A percentile compares a stretch with the other conserved stretches of the same genome.
Conservation (phyloP, 768 basidiomycete genomes). For the Suillus decipiens region DNA sequence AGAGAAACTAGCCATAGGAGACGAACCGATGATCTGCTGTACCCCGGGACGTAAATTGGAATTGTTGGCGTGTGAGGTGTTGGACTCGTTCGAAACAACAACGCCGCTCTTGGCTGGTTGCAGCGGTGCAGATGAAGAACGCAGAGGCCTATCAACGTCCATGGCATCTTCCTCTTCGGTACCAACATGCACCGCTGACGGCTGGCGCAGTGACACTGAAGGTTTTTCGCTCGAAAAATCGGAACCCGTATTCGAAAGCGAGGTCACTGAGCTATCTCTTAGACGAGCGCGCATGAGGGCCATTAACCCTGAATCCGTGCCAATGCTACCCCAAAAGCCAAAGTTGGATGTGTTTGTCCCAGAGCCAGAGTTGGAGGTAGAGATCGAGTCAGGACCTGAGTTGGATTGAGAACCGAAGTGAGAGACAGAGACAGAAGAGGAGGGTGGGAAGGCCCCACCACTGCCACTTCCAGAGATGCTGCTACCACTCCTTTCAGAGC, state of each 20-base stretch:
- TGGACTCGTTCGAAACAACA: not conserved
- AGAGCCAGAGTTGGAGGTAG: slow-evolving; percentile 22
- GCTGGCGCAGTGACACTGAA: slow-evolving; percentile 12
- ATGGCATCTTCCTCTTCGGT: slow-evolving; percentile 20
- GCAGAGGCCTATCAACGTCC: slow-evolving; percentile 28
- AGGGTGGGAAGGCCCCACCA: slow-evolving; percentile 13
- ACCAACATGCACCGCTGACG: slow-evolving; percentile 12
- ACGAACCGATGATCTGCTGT: slow-evolving; percentile 16
- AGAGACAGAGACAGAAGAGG: slow-evolving; percentile 18
- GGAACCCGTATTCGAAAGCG: slow-evolving; percentile 26
- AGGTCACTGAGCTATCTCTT: slow-evolving; percentile 30
- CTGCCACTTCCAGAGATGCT: slow-evolving; percentile 14
- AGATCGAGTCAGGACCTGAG: slow-evolving; percentile 26
- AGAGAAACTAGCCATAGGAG: slow-evolving; percentile 23
- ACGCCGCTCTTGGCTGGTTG: slow-evolving; percentile 7
- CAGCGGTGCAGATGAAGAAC: slow-evolving; percentile 22
- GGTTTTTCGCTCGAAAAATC: slow-evolving; percentile 18
- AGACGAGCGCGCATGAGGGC: slow-evolving; percentile 25
- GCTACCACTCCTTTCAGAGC: slow-evolving; percentile 11
- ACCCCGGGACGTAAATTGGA: slow-evolving; percentile 1
- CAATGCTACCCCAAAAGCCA: slow-evolving; percentile 21
- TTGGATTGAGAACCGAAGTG: slow-evolving; percentile 13
- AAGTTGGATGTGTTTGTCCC: slow-evolving; percentile 26
- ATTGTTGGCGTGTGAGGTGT: not conserved
- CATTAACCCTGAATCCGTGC: slow-evolving; percentile 8